A percentile compares a stretch with the other conserved stretches of the same genome.
phyloP scores from a whole-genome alignment of 2,329 filamentous ascomycete species.

The Beauveria brongniartii region DNA sequence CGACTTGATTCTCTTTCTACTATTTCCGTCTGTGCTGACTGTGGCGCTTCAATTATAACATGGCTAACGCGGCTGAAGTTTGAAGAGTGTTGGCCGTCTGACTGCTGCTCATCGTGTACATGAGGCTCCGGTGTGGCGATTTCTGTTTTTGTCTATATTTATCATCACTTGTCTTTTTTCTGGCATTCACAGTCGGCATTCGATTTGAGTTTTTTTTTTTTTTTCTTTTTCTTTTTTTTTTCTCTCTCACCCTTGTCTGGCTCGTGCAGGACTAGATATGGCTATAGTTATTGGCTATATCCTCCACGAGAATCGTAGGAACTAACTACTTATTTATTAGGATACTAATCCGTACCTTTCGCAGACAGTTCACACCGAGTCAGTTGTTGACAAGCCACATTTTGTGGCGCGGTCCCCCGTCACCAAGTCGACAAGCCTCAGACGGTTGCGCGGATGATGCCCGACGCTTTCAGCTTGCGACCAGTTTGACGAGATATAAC shows the following conservation, averaged over 20 bases:
- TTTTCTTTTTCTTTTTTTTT: too few relatives aligned
- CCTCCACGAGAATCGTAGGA: too few relatives aligned
- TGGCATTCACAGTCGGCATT: too few relatives aligned
- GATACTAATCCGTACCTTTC: too few relatives aligned
- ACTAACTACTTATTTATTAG: too few relatives aligned
- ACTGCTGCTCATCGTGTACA: background rate
- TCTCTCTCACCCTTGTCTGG: too few relatives aligned
- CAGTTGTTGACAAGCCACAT: slow-evolving; percentile 4
- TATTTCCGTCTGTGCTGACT: background rate
- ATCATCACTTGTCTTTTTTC: too few relatives aligned
- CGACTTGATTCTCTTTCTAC: background rate
- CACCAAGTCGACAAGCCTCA: background rate
- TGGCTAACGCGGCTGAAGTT: background rate
- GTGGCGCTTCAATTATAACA: background rate
- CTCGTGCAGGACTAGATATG: too few relatives aligned
- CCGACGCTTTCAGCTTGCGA: background rate
- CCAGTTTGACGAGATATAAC: background rate
- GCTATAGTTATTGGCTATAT: too few relatives aligned
- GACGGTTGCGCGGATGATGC: background rate
- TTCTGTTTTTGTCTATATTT: too few relatives aligned
- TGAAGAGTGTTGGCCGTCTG: background rate
- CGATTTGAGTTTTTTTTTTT: too few relatives aligned
- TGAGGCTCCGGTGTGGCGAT: too few relatives aligned
- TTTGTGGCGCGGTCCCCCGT: slow-evolving; percentile 4
- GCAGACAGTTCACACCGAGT: background rate